Conservation (phyloP, 2,329 filamentous ascomycete genomes). For the Neofusicoccum parvum region DNA sequence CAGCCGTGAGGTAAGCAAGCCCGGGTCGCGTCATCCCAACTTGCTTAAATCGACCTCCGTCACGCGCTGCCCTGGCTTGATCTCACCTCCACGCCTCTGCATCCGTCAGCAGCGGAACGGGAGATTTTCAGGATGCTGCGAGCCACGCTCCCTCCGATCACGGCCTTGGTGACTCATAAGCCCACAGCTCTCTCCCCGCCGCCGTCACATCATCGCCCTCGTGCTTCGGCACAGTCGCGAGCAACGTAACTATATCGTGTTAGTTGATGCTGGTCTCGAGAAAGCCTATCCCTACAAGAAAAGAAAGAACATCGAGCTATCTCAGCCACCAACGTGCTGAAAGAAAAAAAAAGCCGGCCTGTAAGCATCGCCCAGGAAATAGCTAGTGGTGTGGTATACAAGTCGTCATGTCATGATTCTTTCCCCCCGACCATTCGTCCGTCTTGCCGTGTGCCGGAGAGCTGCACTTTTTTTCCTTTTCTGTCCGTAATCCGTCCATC, state of each 20-base stretch:
- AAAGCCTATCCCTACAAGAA: background rate
- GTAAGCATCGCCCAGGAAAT: background rate
- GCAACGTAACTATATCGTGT: background rate
- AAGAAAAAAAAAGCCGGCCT: background rate
- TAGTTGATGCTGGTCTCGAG: background rate
- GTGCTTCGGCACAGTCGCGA: background rate
- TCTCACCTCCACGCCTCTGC: too few relatives aligned
- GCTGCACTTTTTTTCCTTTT: background rate
- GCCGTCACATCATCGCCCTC: background rate
- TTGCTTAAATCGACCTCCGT: background rate
- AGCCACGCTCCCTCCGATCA: background rate
- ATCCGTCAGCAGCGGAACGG: too few relatives aligned
- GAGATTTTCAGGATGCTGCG: background rate
- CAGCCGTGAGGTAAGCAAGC: too few relatives aligned
- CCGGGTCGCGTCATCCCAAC: too few relatives aligned
- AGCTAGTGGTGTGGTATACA: constrained; percentile 8
- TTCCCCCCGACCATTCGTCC: background rate
- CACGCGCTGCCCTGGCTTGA: background rate
- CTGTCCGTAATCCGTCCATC: background rate
- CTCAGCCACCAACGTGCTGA: background rate
- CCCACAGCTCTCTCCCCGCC: too few relatives aligned
- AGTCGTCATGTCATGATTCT: constrained; percentile 10
- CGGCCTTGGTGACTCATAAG: too few relatives aligned
- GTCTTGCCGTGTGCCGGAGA: too few relatives aligned
- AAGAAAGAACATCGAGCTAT: background rate